These are phyloP conservation scores for Crithidia sp. DNA, from an alignment of 208 protist species.

Conservation along the genomic window DNA sequence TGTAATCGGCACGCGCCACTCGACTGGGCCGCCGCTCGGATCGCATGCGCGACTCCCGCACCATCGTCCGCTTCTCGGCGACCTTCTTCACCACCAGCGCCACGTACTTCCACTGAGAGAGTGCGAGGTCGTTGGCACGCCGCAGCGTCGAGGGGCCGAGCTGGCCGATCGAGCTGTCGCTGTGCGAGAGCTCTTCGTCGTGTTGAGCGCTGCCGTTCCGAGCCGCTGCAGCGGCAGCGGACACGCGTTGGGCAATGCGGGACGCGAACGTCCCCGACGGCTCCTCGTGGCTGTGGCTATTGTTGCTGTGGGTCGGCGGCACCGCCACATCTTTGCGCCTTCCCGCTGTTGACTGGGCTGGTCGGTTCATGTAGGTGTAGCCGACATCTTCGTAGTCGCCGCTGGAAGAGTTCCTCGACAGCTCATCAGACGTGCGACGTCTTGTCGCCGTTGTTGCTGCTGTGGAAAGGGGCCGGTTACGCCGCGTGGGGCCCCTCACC, in stretches of 20 bases:
- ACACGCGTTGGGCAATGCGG: neutral
- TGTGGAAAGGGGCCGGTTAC: neutral
- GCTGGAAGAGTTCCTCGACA: neutral
- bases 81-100: slow-evolving; percentile 12
- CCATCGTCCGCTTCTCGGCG: slow-evolving; percentile 10
- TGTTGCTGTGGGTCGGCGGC: neutral
- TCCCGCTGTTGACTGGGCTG: neutral
- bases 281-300: too few species aligned
- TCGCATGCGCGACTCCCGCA: slow-evolving; percentile 5
- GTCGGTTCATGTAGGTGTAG: slow-evolving; percentile 9
- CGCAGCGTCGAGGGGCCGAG: neutral
- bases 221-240: neutral
- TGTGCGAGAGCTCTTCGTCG: neutral
- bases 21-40: neutral
- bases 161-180: neutral
- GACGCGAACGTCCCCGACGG: neutral
- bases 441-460: neutral
- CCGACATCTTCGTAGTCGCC: neutral
- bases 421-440: neutral
- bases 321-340: neutral
- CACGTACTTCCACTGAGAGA: slow-evolving; percentile 20
- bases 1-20: neutral
- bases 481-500: neutral
- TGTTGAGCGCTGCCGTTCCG: neutral
- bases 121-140: slow-evolving; percentile 11